These are phyloP conservation scores for Trematosphaeria pertusa DNA, from an alignment of 2,329 filamentous ascomycete species.

Conservation along the genomic window DNA sequence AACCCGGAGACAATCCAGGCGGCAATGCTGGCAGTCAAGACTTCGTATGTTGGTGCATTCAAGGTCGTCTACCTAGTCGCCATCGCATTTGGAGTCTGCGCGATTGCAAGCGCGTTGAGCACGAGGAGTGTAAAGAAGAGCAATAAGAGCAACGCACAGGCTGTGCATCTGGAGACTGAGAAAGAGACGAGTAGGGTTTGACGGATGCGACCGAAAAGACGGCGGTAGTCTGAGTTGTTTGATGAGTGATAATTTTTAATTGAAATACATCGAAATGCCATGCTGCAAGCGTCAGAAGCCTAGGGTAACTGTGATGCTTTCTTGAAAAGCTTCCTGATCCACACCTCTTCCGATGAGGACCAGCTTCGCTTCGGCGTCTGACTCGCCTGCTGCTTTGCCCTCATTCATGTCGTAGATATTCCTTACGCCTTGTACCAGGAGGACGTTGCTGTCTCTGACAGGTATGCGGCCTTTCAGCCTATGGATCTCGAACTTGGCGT, in stretches of 20 bases:
- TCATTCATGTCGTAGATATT: slow-evolving; percentile 72
- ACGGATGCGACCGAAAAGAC: too few species aligned
- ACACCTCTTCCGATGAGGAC: slow-evolving; percentile 43
- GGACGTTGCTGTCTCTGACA: slow-evolving; percentile 68
- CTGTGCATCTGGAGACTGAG: slow-evolving; percentile 24
- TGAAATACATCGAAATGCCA: too few species aligned
- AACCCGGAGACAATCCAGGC: slow-evolving; percentile 33
- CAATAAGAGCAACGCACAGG: slow-evolving; percentile 36
- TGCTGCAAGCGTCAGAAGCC: too few species aligned
- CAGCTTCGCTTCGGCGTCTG: slow-evolving; percentile 29
- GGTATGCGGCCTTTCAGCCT: slow-evolving; percentile 82
- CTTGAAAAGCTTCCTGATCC: slow-evolving; percentile 25
- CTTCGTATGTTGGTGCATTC: slow-evolving; percentile 46
- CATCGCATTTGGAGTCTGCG: slow-evolving; percentile 45
- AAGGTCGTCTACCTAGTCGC: slow-evolving; percentile 46
- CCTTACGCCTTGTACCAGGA: slow-evolving; percentile 88
- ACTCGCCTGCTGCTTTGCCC: slow-evolving; percentile 1
- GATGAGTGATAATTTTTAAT: too few species aligned
- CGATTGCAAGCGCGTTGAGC: slow-evolving; percentile 37
- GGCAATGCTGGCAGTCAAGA: slow-evolving; percentile 37
- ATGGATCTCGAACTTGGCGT: slow-evolving; percentile 76
- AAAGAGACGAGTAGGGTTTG: slow-evolving; percentile 7
- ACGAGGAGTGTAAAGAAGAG: slow-evolving; percentile 40
- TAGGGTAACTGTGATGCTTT: slow-evolving; percentile 19
- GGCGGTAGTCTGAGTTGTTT: too few species aligned